A percentile compares a stretch with the other conserved stretches of the same genome.
phyloP scores from a whole-genome alignment of 2,329 filamentous ascomycete species.

The Coleophoma crateriformis region DNA sequence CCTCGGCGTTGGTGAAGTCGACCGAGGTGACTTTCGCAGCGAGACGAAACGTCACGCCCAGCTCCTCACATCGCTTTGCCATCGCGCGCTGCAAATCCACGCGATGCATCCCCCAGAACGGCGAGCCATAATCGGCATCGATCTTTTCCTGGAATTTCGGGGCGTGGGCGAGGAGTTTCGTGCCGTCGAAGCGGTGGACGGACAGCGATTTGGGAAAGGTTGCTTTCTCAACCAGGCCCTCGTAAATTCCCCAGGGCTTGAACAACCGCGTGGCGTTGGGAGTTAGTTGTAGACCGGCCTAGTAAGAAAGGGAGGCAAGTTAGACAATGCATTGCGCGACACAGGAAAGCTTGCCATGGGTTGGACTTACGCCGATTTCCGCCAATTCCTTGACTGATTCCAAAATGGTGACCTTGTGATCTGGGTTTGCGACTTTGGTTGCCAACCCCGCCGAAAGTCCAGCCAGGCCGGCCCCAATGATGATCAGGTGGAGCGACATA shows the following conservation, averaged over 20 bases:
- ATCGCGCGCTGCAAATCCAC: constrained; percentile 42
- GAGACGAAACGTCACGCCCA: constrained; percentile 33
- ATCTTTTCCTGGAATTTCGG: constrained; percentile 20
- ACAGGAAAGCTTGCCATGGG: neutral
- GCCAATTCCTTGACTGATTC: constrained; percentile 34
- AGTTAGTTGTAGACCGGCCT: constrained; percentile 24
- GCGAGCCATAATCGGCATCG: constrained; percentile 10
- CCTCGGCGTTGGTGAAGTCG: constrained; percentile 14
- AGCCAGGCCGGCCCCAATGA: constrained; percentile 37
- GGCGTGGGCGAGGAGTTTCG: constrained; percentile 20
- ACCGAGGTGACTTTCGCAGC: constrained; percentile 27
- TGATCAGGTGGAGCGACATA: constrained; percentile 27
- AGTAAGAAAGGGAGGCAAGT: neutral
- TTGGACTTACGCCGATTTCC: constrained; percentile 27
- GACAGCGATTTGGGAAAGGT: constrained; percentile 38
- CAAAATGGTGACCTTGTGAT: constrained; percentile 35
- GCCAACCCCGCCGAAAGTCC: constrained; percentile 34
- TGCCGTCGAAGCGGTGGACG: constrained; percentile 47
- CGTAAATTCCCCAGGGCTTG: constrained; percentile 21
- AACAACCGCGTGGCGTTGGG: constrained; percentile 24
- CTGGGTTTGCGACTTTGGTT: constrained; percentile 25
- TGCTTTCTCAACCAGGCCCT: constrained; percentile 19
- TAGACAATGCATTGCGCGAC: neutral
- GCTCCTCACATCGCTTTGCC: constrained; percentile 29
- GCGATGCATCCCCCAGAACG: constrained; percentile 41